These are phyloP conservation scores for Kurtzmaniella natalensis DNA, from an alignment of 1,139 yeast species.

Conservation along the genomic window DNA sequence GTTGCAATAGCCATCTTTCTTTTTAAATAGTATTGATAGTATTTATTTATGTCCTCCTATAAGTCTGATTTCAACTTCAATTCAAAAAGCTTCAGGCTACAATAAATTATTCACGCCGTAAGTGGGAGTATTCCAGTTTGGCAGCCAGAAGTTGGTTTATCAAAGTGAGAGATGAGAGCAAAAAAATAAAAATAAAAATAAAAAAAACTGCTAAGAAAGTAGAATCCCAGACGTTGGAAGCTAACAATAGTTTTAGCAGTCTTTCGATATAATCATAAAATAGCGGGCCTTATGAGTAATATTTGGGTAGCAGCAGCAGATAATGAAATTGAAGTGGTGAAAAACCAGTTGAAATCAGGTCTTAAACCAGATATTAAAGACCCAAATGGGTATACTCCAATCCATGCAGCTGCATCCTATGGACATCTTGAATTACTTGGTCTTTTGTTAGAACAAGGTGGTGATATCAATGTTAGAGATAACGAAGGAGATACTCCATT, in stretches of 20 bases:
- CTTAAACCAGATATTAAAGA: conserved; percentile 72
- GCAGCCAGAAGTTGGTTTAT: background rate
- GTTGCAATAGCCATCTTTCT: conserved; percentile 7
- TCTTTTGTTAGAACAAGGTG: conserved; percentile 57
- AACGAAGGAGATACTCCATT: conserved; percentile 93
- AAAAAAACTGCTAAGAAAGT: too few species aligned
- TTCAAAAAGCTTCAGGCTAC: too few species aligned
- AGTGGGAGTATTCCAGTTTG: background rate
- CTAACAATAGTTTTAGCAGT: too few species aligned
- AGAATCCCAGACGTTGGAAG: too few species aligned
- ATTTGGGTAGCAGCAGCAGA: conserved; percentile 97
- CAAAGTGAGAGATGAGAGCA: conserved; percentile 1
- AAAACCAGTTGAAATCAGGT: conserved; percentile 48
- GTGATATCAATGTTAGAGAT: conserved; percentile 79
- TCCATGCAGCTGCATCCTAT: conserved; percentile 95
- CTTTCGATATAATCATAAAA: too few species aligned
- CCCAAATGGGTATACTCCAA: conserved; percentile 90
- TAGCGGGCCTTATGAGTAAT: conserved; percentile 43
- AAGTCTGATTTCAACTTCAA: too few species aligned
- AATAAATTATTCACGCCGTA: too few species aligned
- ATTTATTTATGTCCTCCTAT: background rate
- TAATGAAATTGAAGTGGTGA: conserved; percentile 59
- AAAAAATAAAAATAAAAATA: too few species aligned
- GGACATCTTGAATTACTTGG: conserved; percentile 69
- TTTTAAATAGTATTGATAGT: background rate